Percentiles rank a stretch among this genome's conserved stretches.
phyloP scores from a whole-genome alignment of 2,329 filamentous ascomycete species.

The Phyllosticta capitalensis region DNA sequence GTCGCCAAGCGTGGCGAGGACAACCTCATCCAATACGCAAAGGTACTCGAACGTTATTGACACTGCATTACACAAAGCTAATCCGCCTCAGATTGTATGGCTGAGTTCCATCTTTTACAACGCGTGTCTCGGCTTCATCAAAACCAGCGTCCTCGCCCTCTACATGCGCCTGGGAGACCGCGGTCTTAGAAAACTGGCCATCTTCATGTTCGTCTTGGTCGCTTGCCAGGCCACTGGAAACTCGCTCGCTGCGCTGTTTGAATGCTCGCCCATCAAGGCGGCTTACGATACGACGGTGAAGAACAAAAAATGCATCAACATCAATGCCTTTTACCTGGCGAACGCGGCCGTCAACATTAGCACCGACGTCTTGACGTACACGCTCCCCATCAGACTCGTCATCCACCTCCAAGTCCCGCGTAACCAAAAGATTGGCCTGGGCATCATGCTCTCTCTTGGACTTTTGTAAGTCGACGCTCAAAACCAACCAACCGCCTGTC shows the following conservation, averaged over 20 bases:
- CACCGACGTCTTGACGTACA: slow-evolving; percentile 18
- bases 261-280: slow-evolving; percentile 17
- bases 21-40: slow-evolving; percentile 14
- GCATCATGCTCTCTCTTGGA: slow-evolving; percentile 16
- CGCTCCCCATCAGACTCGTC: slow-evolving; percentile 17
- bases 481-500: background rate
- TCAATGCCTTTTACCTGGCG: slow-evolving; percentile 20
- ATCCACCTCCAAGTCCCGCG: slow-evolving; percentile 14
- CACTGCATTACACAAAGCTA: background rate
- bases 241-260: slow-evolving; percentile 16
- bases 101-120: slow-evolving; percentile 42
- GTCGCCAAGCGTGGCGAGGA: slow-evolving; percentile 16
- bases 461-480: slow-evolving; percentile 15
- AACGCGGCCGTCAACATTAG: slow-evolving; percentile 18
- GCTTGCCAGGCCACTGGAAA: slow-evolving; percentile 19
- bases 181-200: slow-evolving; percentile 26
- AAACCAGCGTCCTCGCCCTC: slow-evolving; percentile 36
- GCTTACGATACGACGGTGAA: slow-evolving; percentile 17
- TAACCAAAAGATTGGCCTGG: slow-evolving; percentile 16
- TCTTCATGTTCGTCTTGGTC: slow-evolving; percentile 33
- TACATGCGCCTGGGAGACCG: slow-evolving; percentile 36
- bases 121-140: slow-evolving; percentile 37
- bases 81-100: slow-evolving; percentile 25
- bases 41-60: slow-evolving; percentile 16
- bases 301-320: slow-evolving; percentile 15